phyloP scores from a whole-genome alignment of 2,329 filamentous ascomycete genomes.

The Hawksworthiomyces lignivorus region DNA sequence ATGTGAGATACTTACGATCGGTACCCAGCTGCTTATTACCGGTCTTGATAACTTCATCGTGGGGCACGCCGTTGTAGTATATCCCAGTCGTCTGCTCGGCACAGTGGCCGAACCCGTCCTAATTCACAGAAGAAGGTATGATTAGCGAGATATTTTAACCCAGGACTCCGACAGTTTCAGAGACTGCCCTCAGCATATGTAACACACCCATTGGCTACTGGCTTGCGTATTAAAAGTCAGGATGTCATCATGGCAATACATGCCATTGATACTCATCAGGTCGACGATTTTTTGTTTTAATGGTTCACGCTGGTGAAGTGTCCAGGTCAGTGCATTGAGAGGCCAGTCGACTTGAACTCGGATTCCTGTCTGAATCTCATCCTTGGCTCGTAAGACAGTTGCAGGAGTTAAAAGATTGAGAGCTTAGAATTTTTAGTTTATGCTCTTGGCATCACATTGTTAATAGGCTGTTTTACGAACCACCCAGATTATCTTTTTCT shows the following conservation, averaged over 20 bases:
- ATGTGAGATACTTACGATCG: constrained; percentile 19
- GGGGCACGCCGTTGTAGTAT: constrained; percentile 27
- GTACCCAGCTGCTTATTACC: constrained; percentile 25
- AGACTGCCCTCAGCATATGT: no score
- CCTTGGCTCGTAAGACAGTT: constrained; percentile 40
- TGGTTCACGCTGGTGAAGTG: constrained; percentile 27
- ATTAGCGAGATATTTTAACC: no score
- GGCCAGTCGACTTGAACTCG: constrained; percentile 27
- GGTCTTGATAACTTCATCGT: constrained; percentile 16
- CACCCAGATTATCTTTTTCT: neutral
- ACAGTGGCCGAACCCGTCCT: constrained; percentile 1
- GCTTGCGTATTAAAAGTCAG: constrained; percentile 2
- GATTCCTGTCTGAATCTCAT: constrained; percentile 44
- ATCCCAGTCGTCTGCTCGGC: neutral
- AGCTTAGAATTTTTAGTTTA: no score
- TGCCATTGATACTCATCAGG: neutral
- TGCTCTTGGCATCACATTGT: no score
- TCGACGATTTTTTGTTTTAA: constrained; percentile 21
- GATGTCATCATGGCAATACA: constrained; percentile 2
- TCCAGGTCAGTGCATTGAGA: constrained; percentile 46
- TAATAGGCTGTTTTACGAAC: neutral
- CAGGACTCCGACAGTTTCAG: no score
- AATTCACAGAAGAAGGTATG: constrained; percentile 26
- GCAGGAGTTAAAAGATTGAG: constrained; percentile 52
- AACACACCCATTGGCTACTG: constrained; percentile 49